phyloP scores from a whole-genome alignment of 352 stramenopile genomes.

The Phytophthora colocasiae region DNA sequence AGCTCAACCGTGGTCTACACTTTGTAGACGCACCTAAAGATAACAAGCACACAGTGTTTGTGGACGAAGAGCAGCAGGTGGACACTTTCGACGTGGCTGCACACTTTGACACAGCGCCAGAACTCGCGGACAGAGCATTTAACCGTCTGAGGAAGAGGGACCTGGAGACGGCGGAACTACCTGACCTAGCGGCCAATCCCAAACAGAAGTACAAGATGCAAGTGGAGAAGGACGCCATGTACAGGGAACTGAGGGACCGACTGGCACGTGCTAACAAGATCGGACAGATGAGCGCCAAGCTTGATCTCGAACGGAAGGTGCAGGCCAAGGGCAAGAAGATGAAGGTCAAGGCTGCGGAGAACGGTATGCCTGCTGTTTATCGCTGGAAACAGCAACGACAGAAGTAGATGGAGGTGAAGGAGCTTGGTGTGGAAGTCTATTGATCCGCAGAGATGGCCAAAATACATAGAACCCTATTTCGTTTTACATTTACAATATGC shows the following conservation, averaged over 20 bases:
- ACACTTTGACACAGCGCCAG: conserved; percentile 92
- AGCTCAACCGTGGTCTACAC: conserved; percentile 75
- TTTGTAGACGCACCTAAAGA: conserved; percentile 79
- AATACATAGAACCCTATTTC: too few relatives aligned
- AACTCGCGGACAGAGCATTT: conserved; percentile 72
- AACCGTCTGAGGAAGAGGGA: conserved; percentile 77
- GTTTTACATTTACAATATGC: background rate
- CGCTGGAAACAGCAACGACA: conserved; percentile 91
- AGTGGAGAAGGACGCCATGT: conserved; percentile 69
- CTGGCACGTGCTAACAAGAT: conserved; percentile 77
- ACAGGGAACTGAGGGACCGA: conserved; percentile 73
- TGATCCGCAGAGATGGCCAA: conserved; percentile 9
- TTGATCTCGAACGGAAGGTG: conserved; percentile 87
- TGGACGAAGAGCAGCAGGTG: conserved; percentile 84
- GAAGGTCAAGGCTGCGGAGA: conserved; percentile 78
- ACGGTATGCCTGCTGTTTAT: conserved; percentile 83
- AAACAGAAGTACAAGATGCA: conserved; percentile 64
- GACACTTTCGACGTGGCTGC: conserved; percentile 89
- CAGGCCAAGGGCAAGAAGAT: conserved; percentile 85
- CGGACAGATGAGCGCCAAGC: conserved; percentile 69
- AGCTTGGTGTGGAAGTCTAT: background rate
- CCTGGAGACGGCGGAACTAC: conserved; percentile 55
- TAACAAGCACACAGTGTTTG: conserved; percentile 96
- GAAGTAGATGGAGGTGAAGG: conserved; percentile 49
- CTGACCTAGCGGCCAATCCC: conserved; percentile 34